A percentile compares a stretch with the other conserved stretches of the same genome.
Evolutionary conservation across 352 stramenopile species (phyloP).

Genomic region (Pilasporangium apinafurcum): DNA sequence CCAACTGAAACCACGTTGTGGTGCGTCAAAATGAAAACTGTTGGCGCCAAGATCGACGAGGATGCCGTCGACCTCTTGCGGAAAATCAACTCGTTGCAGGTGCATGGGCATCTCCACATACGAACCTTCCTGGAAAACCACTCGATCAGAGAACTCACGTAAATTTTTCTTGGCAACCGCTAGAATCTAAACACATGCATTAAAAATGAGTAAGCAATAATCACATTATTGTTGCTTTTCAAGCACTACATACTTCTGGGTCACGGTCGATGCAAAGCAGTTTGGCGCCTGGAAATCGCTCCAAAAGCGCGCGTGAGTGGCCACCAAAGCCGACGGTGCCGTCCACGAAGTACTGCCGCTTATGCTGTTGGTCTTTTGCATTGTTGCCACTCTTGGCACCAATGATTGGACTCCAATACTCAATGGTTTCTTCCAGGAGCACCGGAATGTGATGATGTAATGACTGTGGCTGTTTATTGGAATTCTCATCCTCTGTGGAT

Average conservation of each 20-base stretch:
- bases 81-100: slow-evolving; percentile 32
- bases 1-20: slow-evolving; percentile 64
- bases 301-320: slow-evolving; percentile 56
- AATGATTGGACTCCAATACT: too few species aligned
- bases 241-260: slow-evolving; percentile 26
- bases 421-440: slow-evolving; percentile 48
- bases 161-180: slow-evolving; percentile 47
- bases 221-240: too few species aligned
- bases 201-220: not conserved
- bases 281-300: slow-evolving; percentile 26
- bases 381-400: not conserved
- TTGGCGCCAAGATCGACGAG: slow-evolving; percentile 78
- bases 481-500: too few species aligned
- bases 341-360: slow-evolving; percentile 56
- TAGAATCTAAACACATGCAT: slow-evolving; percentile 21
- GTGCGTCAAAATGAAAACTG: slow-evolving; percentile 76
- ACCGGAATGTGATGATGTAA: slow-evolving; percentile 70
- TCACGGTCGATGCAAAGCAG: slow-evolving; percentile 81
- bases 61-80: slow-evolving; percentile 49
- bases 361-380: not conserved
- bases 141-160: slow-evolving; percentile 31
- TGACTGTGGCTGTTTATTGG: too few species aligned
- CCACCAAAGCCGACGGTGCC: slow-evolving; percentile 66
- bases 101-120: slow-evolving; percentile 45
- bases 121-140: slow-evolving; percentile 51